Conservation (phyloP, 305 asterid genomes). For the Ajuga reptans region DNA sequence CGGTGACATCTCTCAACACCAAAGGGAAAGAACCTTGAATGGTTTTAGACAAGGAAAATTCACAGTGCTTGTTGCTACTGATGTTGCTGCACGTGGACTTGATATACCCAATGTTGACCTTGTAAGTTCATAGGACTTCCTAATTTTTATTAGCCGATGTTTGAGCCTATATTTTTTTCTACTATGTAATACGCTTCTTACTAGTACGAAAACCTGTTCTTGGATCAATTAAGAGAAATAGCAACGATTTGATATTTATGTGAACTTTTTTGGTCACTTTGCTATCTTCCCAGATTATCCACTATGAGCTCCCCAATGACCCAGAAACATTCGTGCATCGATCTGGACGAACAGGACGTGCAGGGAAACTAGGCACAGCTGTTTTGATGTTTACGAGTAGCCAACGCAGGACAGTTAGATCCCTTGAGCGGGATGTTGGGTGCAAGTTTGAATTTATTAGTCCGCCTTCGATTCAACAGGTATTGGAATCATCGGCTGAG, state of each 20-base stretch:
- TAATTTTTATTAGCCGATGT: not conserved
- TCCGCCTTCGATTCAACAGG: slow-evolving; percentile 80
- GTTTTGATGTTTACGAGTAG: slow-evolving; percentile 72
- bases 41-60: slow-evolving; percentile 88
- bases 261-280: not conserved
- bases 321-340: slow-evolving; percentile 97
- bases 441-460: slow-evolving; percentile 65
- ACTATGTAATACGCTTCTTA: not conserved
- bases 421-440: slow-evolving; percentile 85
- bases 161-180: not conserved
- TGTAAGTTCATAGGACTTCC: slow-evolving; percentile 41
- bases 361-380: slow-evolving; percentile 79
- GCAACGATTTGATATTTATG: not conserved
- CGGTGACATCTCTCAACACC: slow-evolving; percentile 96
- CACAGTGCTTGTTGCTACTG: slow-evolving; percentile 73
- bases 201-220: not conserved
- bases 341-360: slow-evolving; percentile 99
- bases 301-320: slow-evolving; percentile 93
- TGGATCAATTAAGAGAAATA: slow-evolving; percentile 8
- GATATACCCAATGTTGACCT: slow-evolving; percentile 96
- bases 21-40: slow-evolving; percentile 86
- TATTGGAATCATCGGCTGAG: slow-evolving; percentile 76
- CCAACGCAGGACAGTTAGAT: slow-evolving; percentile 73
- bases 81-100: slow-evolving; percentile 96
- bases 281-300: slow-evolving; percentile 52